A percentile compares a stretch with the other conserved stretches of the same genome.
phyloP scores from a whole-genome alignment of 2,329 filamentous ascomycete species.

The Pestalotiopsis sp. region DNA sequence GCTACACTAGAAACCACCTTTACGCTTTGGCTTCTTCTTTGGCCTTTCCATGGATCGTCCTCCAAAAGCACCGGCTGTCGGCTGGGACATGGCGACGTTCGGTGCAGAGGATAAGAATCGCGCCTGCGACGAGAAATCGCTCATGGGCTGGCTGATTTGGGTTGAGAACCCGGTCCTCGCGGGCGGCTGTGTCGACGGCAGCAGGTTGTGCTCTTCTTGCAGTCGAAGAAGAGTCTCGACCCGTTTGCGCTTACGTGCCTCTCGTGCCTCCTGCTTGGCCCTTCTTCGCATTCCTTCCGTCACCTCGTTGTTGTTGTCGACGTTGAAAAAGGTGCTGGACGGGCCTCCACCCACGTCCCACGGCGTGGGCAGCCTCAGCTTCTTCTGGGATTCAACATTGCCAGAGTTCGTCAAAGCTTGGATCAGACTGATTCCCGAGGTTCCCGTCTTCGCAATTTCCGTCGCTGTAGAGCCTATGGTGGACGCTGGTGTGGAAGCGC shows the following conservation, averaged over 20 bases:
- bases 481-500: conserved; percentile 20
- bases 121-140: conserved; percentile 19
- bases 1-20: conserved; percentile 26
- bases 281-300: conserved; percentile 24
- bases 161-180: conserved; percentile 21
- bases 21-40: conserved; percentile 31
- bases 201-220: conserved; percentile 21
- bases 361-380: conserved; percentile 24
- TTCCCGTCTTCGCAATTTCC: conserved; percentile 16
- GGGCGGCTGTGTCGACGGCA: conserved; percentile 27
- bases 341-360: conserved; percentile 27
- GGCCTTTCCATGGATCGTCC: conserved; percentile 22
- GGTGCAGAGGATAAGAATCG: conserved; percentile 21
- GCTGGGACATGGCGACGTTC: conserved; percentile 30
- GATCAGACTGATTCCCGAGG: conserved; percentile 26
- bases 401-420: conserved; percentile 30
- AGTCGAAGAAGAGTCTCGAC: conserved; percentile 27
- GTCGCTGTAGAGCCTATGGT: conserved; percentile 16
- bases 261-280: conserved; percentile 25
- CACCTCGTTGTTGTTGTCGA: conserved; percentile 26
- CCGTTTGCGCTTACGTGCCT: conserved; percentile 30
- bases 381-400: conserved; percentile 22
- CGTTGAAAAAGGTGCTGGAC: conserved; percentile 28
- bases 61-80: conserved; percentile 28
- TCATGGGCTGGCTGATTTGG: conserved; percentile 23